Evolutionary conservation across 2,329 filamentous ascomycete genomes (phyloP), one percentile per base, ranked within the genome.

Genomic region (Hymenoscyphus albidus): DNA sequence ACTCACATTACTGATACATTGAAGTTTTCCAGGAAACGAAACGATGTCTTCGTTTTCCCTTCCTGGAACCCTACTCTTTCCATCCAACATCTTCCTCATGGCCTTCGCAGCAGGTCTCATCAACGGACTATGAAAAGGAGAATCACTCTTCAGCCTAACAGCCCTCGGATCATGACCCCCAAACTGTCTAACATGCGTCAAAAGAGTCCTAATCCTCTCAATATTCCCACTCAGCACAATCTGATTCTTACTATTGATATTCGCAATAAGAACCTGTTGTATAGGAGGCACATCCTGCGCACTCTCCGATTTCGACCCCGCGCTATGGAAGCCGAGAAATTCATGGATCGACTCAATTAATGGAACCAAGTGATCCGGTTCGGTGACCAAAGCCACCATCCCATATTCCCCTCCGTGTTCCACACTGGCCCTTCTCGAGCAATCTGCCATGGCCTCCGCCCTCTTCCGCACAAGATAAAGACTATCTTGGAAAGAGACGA

Each of bases 211-310:
- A 76, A 97, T 97, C 70, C 88, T 84, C 72, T 89, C 88, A 62
- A 97, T 88, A 77, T 88, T 94, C 42, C 94, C 94, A 74, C 91
- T 95, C 61, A 98, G 82, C 61, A 97, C 94, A 72, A 98, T 96
- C 79, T 98, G 94, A 75, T 97, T 97, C 80, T 93, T 95, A 76
- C 89, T 92, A 79, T 98, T 98, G 78, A 96, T 88, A 77, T 98
- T 97, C 65, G 93, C 94, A 71, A 98, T 93, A 70, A 90, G 81
- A 60, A 97, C 93, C 77, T 96, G 91, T 74, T 95, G 86, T 62
- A 96, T 92, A 3, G 92, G 86, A 18, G 91, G 89, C 38, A 88
- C 78, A 70, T 90, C 84, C 69, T 87, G 81, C 66, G 83, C 84
- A 70, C 85, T 88, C 75, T 93, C 89, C 62, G 84, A 83, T 73